Evolutionary conservation across 257 asterid genomes (phyloP).

Genomic region (Capsicum baccatum): DNA sequence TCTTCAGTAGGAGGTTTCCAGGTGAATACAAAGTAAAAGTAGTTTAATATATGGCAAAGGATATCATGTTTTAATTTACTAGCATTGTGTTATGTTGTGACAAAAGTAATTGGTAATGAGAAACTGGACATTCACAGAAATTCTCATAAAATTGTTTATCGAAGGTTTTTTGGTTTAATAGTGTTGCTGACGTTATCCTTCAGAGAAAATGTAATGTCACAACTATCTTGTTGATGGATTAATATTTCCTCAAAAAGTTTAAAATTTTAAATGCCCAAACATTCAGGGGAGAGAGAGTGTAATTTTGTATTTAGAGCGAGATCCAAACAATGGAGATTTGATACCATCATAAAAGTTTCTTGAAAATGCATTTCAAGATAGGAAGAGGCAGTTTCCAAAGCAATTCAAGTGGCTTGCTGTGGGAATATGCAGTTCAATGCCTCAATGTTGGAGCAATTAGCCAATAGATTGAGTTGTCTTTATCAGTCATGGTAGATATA

Average conservation of each 20-base stretch:
- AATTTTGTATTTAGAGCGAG: neutral
- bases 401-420: neutral
- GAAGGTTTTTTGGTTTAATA: neutral
- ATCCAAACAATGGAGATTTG: neutral
- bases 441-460: neutral
- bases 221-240: constrained; percentile 9
- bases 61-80: neutral
- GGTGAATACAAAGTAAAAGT: neutral
- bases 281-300: neutral
- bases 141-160: neutral
- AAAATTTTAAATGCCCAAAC: neutral
- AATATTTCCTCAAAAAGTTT: constrained; percentile 4
- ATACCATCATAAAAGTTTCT: neutral
- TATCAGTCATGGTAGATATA: neutral
- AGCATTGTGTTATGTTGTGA: neutral
- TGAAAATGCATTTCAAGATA: constrained; percentile 14
- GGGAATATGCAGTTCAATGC: constrained; percentile 18
- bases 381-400: constrained; percentile 17
- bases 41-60: constrained; percentile 13
- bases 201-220: neutral
- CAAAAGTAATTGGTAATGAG: constrained; percentile 13
- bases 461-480: neutral
- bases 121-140: neutral
- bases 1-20: constrained; percentile 9
- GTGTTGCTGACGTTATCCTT: neutral